Percentiles rank a stretch among this genome's conserved stretches.
phyloP scores from a whole-genome alignment of 495 filamentous ascomycete species.

The Acidomyces sp. region DNA sequence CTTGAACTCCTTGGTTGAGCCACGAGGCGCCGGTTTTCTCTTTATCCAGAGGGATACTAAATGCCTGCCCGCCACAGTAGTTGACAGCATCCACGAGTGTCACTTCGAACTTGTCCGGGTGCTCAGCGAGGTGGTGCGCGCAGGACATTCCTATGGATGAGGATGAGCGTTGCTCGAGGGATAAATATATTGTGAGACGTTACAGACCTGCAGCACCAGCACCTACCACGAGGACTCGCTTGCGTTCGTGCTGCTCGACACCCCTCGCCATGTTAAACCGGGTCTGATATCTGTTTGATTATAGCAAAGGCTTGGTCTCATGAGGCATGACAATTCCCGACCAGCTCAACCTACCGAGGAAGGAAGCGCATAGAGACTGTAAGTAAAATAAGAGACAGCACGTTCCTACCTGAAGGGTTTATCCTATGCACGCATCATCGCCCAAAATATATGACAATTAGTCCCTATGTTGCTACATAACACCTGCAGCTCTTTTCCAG shows the following conservation, averaged over 20 bases:
- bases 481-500: no score
- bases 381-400: no score
- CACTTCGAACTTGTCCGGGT: slow-evolving; percentile 60
- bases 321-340: slow-evolving; percentile 12
- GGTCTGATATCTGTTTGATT: slow-evolving; percentile 13
- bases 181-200: no score
- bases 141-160: slow-evolving; percentile 46
- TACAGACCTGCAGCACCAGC: slow-evolving; percentile 29
- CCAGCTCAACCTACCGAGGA: no score
- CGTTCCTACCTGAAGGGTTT: no score
- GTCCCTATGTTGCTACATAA: no score
- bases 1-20: slow-evolving; percentile 80
- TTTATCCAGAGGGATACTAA: slow-evolving; percentile 60
- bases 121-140: slow-evolving; percentile 57
- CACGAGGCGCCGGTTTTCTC: slow-evolving; percentile 53
- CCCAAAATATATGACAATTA: no score
- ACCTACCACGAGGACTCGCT: slow-evolving; percentile 29
- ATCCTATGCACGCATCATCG: no score
- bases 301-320: slow-evolving; percentile 10
- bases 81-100: slow-evolving; percentile 56
- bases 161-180: neutral
- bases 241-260: slow-evolving; percentile 20
- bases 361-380: no score
- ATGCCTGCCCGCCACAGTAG: slow-evolving; percentile 70
- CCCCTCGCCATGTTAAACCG: slow-evolving; percentile 20